A percentile compares a stretch with the other conserved stretches of the same genome.
Conservation (phyloP, 768 basidiomycete species). For the Pholiota molesta region DNA sequence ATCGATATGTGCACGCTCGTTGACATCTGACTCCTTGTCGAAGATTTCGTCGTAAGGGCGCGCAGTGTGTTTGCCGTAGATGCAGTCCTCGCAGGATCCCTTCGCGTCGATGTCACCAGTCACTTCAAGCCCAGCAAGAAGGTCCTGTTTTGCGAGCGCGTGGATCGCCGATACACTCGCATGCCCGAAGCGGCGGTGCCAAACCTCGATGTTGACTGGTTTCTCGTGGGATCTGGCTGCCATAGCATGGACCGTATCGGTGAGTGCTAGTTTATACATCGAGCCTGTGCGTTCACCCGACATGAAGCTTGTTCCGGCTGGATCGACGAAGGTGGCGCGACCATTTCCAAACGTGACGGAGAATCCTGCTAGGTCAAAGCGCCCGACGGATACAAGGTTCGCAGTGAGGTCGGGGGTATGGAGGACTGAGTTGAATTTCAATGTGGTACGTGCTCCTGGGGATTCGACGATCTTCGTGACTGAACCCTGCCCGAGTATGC, state of each 20-base stretch:
- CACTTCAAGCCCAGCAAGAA: no score
- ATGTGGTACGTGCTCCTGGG: no score
- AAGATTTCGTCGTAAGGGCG: slow-evolving; percentile 27
- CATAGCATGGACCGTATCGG: slow-evolving; percentile 4
- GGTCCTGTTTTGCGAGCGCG: no score
- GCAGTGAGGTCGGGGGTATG: no score
- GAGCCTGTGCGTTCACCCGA: slow-evolving; percentile 7
- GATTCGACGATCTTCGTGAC: no score
- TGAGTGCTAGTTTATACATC: slow-evolving; percentile 22
- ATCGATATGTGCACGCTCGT: slow-evolving; percentile 27
- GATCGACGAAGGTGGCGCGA: slow-evolving; percentile 1
- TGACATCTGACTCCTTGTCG: slow-evolving; percentile 18
- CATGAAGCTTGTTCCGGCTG: not conserved
- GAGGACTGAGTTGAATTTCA: no score
- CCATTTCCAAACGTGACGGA: slow-evolving; percentile 18
- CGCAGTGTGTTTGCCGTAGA: slow-evolving; percentile 23
- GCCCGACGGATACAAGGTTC: slow-evolving; percentile 22
- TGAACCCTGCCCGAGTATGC: no score
- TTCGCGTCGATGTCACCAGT: slow-evolving; percentile 23
- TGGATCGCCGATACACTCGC: no score
- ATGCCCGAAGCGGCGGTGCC: no score
- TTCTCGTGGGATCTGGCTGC: slow-evolving; percentile 19
- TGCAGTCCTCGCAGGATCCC: slow-evolving; percentile 27
- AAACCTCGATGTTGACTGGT: slow-evolving; percentile 21
- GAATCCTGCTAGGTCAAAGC: slow-evolving; percentile 19